These are phyloP conservation scores for Sclerotinia borealis DNA, from an alignment of 2,329 filamentous ascomycete species.

Conservation along the genomic window DNA sequence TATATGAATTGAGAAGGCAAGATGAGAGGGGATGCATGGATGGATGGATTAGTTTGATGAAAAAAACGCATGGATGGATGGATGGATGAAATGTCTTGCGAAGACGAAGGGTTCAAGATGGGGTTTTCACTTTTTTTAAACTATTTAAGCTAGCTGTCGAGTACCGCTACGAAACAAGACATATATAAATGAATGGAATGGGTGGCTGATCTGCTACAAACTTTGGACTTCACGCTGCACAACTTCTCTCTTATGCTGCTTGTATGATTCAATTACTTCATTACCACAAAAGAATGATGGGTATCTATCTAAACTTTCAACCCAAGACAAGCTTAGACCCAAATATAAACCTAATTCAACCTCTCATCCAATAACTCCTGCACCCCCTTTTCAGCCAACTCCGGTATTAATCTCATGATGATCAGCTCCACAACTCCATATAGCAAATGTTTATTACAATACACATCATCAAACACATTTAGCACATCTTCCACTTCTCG, in stretches of 20 bases:
- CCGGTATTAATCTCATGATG: conserved; percentile 76
- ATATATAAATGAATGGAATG: background rate
- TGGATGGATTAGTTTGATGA: background rate
- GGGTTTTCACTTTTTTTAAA: background rate
- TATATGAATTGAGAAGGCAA: background rate
- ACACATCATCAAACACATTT: conserved; percentile 70
- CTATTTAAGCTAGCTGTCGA: background rate
- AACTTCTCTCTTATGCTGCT: background rate
- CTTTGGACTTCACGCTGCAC: background rate
- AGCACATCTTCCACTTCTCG: conserved; percentile 50
- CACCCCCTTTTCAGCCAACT: conserved; percentile 67
- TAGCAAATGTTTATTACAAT: conserved; percentile 88
- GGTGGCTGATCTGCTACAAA: background rate
- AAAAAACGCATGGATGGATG: background rate
- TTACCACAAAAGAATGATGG: background rate
- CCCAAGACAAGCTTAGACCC: background rate
- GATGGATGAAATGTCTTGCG: background rate
- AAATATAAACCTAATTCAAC: conserved; percentile 38
- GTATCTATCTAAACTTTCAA: conserved; percentile 6
- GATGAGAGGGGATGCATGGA: background rate
- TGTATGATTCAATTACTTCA: background rate
- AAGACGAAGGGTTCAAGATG: background rate
- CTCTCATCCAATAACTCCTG: conserved; percentile 69
- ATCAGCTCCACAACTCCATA: conserved; percentile 77
- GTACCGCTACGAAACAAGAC: background rate